phyloP scores from a whole-genome alignment of 306 rosid species.

The Quillaja saponaria region DNA sequence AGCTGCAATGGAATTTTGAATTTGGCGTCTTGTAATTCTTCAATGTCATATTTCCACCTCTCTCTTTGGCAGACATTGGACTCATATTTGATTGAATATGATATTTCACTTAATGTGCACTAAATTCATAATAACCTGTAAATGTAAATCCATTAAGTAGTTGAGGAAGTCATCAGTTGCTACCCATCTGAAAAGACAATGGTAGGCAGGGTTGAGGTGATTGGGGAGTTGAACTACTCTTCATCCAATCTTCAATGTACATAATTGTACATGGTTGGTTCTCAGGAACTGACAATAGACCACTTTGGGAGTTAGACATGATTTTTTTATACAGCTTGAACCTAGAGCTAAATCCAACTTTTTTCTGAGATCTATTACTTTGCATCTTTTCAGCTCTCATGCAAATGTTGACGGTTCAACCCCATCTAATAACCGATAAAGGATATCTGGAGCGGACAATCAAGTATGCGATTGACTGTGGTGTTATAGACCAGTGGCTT shows the following conservation, averaged over 20 bases:
- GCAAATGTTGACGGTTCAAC: conserved; percentile 82
- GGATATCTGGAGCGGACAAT: conserved; percentile 69
- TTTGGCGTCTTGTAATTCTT: conserved; percentile 8
- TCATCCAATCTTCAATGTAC: background rate
- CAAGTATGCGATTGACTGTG: conserved; percentile 81
- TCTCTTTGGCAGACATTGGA: too few species aligned
- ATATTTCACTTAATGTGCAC: too few species aligned
- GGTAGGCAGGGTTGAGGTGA: too few species aligned
- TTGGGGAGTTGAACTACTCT: background rate
- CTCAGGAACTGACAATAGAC: conserved; percentile 3
- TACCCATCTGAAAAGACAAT: too few species aligned
- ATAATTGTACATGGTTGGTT: background rate
- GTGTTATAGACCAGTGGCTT: conserved; percentile 85
- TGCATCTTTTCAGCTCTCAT: conserved; percentile 63
- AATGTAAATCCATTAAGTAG: background rate
- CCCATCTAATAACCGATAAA: conserved; percentile 66
- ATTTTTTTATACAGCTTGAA: conserved; percentile 19
- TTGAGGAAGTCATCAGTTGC: background rate
- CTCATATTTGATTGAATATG: too few species aligned
- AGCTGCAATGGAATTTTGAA: background rate
- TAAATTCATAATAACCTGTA: too few species aligned
- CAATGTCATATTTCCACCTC: too few species aligned
- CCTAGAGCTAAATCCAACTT: conserved; percentile 11
- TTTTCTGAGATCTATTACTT: conserved; percentile 20
- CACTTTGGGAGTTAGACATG: background rate